Evolutionary conservation across 1,284 basidiomycete species (phyloP), one percentile per base, ranked within the genome.

Genomic region (Pholiota adiposa): DNA sequence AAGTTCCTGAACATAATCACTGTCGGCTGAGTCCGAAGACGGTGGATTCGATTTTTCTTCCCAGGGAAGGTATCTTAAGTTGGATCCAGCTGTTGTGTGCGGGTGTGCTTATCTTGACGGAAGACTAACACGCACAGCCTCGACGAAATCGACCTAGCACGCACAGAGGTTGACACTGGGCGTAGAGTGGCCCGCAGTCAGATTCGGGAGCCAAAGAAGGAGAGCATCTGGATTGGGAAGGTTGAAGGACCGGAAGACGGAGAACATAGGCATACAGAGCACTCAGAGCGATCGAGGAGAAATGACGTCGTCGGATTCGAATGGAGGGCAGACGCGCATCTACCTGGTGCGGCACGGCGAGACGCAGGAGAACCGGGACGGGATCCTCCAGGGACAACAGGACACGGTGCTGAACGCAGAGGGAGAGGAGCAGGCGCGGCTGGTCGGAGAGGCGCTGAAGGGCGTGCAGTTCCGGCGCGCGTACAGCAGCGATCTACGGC

Each of bases 311-410:
- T n/a, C n/a, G n/a, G n/a, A n/a, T n/a, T n/a, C n/a, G n/a, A n/a
- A n/a, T n/a, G n/a, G n/a, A n/a, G n/a, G n/a, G n/a, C 25, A 53
- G 36, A 31, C 41, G 34, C 76, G 76, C 44, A 67, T 92, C 40
- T 90, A 87, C 69, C 75, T 92, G 60, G 81, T 92, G 46, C 84
- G 90, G 48, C 90, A 92, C 66, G 90, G 89, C 33, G 89, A 92
- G 75, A 92, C 90, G 29, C 79, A 85, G 51, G 84, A 82, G 68
- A 92, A 92, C 70, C 73, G 77, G 55, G 71, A 75, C 9, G 76
- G 77, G 25, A 83, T 89, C 60, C 82, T 90, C 51, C 90, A 92
- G 75, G 90, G 90, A 44, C 90, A 92, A 4, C 67, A 83, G 59
- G 87, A 92, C 72, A 86, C 86, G 12, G 63, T 71, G 31, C 75